These are phyloP conservation scores for Claviceps monticola DNA, from an alignment of 2,329 filamentous ascomycete genomes.

Conservation along the genomic window DNA sequence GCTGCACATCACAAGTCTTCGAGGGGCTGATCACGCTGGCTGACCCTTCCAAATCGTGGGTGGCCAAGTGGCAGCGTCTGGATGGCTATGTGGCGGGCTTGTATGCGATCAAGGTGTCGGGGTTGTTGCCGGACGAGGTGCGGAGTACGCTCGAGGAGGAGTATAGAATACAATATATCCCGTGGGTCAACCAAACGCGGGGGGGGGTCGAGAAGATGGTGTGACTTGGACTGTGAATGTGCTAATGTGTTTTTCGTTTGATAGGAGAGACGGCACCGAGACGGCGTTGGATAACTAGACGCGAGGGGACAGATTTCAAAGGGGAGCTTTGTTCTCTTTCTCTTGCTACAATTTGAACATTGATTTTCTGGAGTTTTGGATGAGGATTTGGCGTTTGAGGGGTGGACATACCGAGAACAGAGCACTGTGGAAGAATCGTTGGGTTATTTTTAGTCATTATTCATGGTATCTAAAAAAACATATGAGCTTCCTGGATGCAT, in stretches of 20 bases:
- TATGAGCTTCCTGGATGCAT: not conserved
- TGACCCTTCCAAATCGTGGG: conserved; percentile 78
- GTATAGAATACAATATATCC: conserved; percentile 50
- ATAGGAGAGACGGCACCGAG: conserved; percentile 42
- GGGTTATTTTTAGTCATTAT: not conserved
- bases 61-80: conserved; percentile 90
- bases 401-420: not conserved
- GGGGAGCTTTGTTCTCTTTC: not conserved
- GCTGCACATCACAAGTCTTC: conserved; percentile 92
- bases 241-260: conserved; percentile 1
- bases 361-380: not conserved
- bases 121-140: conserved; percentile 57
- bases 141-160: conserved; percentile 47
- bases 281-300: conserved; percentile 30
- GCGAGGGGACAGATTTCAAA: not conserved
- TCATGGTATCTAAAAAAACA: conserved; percentile 1
- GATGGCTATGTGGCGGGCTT: conserved; percentile 79
- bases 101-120: conserved; percentile 91
- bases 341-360: not conserved
- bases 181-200: conserved; percentile 35
- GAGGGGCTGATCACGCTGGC: conserved; percentile 80
- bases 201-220: not conserved
- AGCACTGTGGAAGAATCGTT: not conserved
- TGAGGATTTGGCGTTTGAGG: conserved; percentile 2
- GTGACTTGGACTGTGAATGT: not conserved